Percentiles rank a stretch among this genome's conserved stretches.
Conservation (phyloP, 169 alveolate species). For the Plasmodium gallinaceum region DNA sequence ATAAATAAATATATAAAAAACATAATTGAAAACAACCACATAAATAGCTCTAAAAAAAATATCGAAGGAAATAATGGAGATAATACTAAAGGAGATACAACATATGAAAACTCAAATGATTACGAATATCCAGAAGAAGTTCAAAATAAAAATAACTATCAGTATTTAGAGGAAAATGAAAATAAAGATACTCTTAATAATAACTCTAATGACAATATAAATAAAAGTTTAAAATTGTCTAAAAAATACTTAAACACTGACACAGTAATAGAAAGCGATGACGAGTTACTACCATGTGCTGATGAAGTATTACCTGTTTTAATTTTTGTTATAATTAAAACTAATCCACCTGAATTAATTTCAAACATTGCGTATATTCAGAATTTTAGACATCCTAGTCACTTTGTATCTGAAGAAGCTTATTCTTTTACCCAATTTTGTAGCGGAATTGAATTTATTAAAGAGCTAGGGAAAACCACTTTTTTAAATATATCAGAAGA, state of each 20-base stretch:
- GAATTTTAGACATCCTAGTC: constrained; percentile 87
- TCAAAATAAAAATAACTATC: background rate
- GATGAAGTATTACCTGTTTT: constrained; percentile 90
- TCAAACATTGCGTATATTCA: constrained; percentile 87
- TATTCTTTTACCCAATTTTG: constrained; percentile 88
- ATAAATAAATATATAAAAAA: constrained; percentile 3
- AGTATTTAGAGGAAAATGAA: background rate
- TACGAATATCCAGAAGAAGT: background rate
- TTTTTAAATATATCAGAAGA: constrained; percentile 76
- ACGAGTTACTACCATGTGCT: constrained; percentile 84
- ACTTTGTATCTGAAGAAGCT: constrained; percentile 88
- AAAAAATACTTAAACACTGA: too few relatives aligned
- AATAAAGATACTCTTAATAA: background rate
- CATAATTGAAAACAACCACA: too few relatives aligned
- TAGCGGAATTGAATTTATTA: constrained; percentile 88
- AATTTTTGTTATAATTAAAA: constrained; percentile 85
- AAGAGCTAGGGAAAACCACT: constrained; percentile 74
- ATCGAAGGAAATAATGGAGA: background rate
- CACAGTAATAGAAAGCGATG: constrained; percentile 1
- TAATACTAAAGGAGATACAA: background rate
- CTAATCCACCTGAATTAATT: constrained; percentile 88
- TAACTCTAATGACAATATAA: background rate
- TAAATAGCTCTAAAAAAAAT: background rate
- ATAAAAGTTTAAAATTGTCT: too few relatives aligned
- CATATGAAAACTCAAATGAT: background rate